Evolutionary conservation across 768 basidiomycete species (phyloP).

Genomic region (Rubroboletus satanas): DNA sequence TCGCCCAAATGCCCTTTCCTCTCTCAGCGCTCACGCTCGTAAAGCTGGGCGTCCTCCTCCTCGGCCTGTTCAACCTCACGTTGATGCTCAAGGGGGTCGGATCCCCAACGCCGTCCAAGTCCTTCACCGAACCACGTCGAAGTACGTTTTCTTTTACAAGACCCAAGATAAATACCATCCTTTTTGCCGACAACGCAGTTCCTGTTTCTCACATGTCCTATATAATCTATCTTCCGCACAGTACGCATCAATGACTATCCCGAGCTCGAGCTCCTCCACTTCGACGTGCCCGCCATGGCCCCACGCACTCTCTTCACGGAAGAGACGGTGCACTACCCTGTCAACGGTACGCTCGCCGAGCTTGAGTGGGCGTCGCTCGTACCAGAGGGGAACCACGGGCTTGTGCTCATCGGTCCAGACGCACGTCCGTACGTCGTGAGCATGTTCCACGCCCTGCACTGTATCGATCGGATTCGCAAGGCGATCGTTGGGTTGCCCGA

Average conservation of each 20-base stretch:
- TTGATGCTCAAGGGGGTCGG: conserved; percentile 3
- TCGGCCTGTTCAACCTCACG: conserved; percentile 17
- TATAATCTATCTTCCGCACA: neutral
- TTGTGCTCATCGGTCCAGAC: conserved; percentile 15
- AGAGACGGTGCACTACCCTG: conserved; percentile 24
- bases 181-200: neutral
- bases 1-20: neutral
- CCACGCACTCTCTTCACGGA: conserved; percentile 17
- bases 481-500: conserved; percentile 12
- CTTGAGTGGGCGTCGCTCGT: conserved; percentile 26
- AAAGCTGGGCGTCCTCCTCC: conserved; percentile 18
- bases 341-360: conserved; percentile 22
- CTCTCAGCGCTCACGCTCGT: conserved; percentile 17
- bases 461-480: conserved; percentile 36
- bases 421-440: conserved; percentile 32
- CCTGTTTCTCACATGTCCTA: neutral
- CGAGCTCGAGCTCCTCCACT: conserved; percentile 13
- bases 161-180: no score
- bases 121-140: conserved; percentile 6
- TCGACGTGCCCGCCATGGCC: conserved; percentile 6
- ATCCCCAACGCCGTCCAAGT: neutral
- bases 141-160: conserved; percentile 6
- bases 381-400: conserved; percentile 15
- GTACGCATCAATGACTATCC: conserved; percentile 13
- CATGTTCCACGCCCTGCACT: conserved; percentile 41